Base-by-base conservation (phyloP, 345 rosid species). In the Gossypium australe region DNA sequence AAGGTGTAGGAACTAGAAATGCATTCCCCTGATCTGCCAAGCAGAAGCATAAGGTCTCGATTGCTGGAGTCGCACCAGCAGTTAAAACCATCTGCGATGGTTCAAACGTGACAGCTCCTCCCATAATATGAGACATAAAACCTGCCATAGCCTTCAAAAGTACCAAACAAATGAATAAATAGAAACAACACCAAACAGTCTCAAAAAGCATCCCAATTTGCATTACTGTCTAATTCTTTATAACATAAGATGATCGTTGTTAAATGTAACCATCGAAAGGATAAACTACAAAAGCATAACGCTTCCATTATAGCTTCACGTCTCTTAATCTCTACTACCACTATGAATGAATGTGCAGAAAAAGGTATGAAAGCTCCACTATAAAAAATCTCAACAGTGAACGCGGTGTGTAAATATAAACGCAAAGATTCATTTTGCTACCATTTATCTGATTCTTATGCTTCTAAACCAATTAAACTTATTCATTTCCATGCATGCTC, bases 11-110 rank as follows among this genome's bases (percentile, higher is more conserved):
- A 78, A 92, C 81, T 2, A 89, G 94, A 79, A 94, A 82, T 79
- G 94, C 94, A 70, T 89, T 89, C 72, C 98, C 98, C 34, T 86
- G 91, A 85, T 91, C 98, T 9, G 97, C 97, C 85, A 92, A 86
- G 85, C 95, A 92, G 74, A 91, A 94, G 85, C 89, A 81, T 27
- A 94, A 78, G 43, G 89, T 90, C 85, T 92, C 97, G 12, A 92
- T 51, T 3, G 97, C 98, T 65, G 95, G 90, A 80, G 95, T 89
- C 43, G 88, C 97, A 76, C 98, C 97, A 3, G 95, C 88, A 14
- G 94, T 94, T 75, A 92, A 81, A 1, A 90, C 86, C 49, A 88
- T 81, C 41, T 86, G 89, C 1, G 89, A 85, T 12, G 97, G 94
- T 78, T 94, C 91, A 77, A 92, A 89, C 2, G 86, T 80, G 44